Conservation (phyloP, 768 basidiomycete species). For the Tephrocybe sp. region DNA sequence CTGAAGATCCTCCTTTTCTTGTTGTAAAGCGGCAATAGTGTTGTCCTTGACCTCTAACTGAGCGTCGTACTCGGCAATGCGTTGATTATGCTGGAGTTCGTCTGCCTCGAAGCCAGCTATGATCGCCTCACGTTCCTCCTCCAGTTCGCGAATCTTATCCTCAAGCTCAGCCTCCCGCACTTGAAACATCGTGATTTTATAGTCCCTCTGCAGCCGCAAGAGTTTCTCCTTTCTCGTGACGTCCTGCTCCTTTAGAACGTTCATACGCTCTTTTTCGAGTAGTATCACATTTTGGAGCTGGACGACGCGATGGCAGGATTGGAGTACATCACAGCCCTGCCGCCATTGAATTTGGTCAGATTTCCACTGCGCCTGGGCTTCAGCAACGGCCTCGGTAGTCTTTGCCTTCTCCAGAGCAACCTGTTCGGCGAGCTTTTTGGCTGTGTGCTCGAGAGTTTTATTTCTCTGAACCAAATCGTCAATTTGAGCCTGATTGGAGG, state of each 20-base stretch:
- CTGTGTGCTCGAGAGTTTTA: slow-evolving; percentile 59
- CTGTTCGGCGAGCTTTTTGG: slow-evolving; percentile 52
- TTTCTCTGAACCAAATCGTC: slow-evolving; percentile 71
- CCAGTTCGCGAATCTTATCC: slow-evolving; percentile 45
- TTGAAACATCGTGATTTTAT: slow-evolving; percentile 66
- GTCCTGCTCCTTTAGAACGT: slow-evolving; percentile 54
- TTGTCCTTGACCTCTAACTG: slow-evolving; percentile 38
- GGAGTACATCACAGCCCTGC: slow-evolving; percentile 58
- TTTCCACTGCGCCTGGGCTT: slow-evolving; percentile 48
- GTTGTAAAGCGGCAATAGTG: slow-evolving; percentile 33
- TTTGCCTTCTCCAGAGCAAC: slow-evolving; percentile 40
- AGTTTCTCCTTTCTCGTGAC: slow-evolving; percentile 54
- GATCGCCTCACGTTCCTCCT: slow-evolving; percentile 39
- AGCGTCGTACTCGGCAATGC: slow-evolving; percentile 27
- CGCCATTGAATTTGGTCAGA: slow-evolving; percentile 57
- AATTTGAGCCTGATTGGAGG: slow-evolving; percentile 65
- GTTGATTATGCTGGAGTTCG: slow-evolving; percentile 27
- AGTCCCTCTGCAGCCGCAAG: slow-evolving; percentile 60
- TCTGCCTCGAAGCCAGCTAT: slow-evolving; percentile 21
- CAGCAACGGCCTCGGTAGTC: slow-evolving; percentile 36
- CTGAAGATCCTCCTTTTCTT: slow-evolving; percentile 45
- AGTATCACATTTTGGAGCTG: slow-evolving; percentile 54
- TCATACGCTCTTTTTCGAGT: slow-evolving; percentile 50
- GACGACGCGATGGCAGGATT: slow-evolving; percentile 62
- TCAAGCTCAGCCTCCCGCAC: slow-evolving; percentile 60